Evolutionary conservation across 176 grass and related monocot species (phyloP), one percentile per base, ranked within the genome.

Genomic region (Oryza glumipatula): DNA sequence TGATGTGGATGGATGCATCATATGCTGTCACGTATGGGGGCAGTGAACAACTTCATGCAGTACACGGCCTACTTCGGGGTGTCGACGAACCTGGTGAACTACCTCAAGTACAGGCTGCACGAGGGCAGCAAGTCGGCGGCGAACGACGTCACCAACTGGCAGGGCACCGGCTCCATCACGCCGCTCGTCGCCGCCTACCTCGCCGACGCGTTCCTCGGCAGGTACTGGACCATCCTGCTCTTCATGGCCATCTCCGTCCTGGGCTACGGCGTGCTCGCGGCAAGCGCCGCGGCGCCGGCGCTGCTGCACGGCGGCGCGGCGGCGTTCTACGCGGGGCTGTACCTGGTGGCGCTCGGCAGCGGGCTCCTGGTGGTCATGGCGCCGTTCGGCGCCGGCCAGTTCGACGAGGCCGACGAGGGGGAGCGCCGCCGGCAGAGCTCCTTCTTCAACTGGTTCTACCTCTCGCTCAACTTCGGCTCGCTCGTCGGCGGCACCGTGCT

Each of bases 401-500:
- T 86, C 86, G 86, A 83, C 67, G 89, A 72, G n/a, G 2, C 66
- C 15, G 85, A 85, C 32, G 86, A 86, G 63, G 74, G 7, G 9
- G 85, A 80, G 41, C 80, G 85, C 39, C 4, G 19, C 11, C 81
- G 32, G 75, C 86, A 92, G 86, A 92, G 87, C 74, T 92, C 90
- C 69, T 92, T 83, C 86, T 92, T 92, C 90, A 92, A 89, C 76
- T 92, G 90, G 90, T 89, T 89, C 80, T 92, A 92, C 70, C 46
- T 80, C 3, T 76, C 90, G 63, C 22, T 89, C 46, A 89, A 76
- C 79, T 80, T 86, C 0, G 90, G 90, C 9, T 73, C 83, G n/a
- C 80, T 89, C 11, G 23, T 86, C 26, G 83, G 86, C 65, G 79
- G 83, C 70, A 86, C 90, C 44, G 68, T 92, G 73, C 78, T 92